phyloP scores from a whole-genome alignment of 129 eudicot genomes.

The Flaveria ramosissima region DNA sequence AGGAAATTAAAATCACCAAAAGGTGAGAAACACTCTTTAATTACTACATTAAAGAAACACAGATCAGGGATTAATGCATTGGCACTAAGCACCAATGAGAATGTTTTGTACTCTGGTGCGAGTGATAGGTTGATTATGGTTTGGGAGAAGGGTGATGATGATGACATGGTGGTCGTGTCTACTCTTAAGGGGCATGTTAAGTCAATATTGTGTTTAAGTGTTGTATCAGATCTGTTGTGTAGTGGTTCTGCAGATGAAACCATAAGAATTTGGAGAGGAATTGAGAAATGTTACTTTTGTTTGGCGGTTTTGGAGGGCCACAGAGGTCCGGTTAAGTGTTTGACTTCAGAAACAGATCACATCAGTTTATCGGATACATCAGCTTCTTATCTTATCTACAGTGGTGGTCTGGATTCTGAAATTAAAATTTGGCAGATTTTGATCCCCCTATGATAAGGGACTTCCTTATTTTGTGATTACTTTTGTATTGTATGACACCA shows the following conservation, averaged over 20 bases:
- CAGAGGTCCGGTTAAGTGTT: constrained; percentile 65
- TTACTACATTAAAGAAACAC: constrained; percentile 50
- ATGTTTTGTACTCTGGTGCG: constrained; percentile 56
- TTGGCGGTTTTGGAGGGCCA: constrained; percentile 67
- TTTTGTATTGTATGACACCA: constrained; percentile 13
- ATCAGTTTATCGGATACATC: constrained; percentile 36
- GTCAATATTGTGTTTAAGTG: constrained; percentile 59
- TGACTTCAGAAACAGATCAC: constrained; percentile 42
- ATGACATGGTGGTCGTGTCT: constrained; percentile 40
- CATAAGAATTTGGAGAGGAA: constrained; percentile 60
- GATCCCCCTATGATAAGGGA: constrained; percentile 36
- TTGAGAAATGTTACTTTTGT: constrained; percentile 45
- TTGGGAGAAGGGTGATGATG: constrained; percentile 54
- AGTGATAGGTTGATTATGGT: constrained; percentile 53
- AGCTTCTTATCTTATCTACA: constrained; percentile 53
- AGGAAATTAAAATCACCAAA: constrained; percentile 41
- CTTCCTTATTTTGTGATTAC: constrained; percentile 8
- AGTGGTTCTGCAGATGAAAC: constrained; percentile 73
- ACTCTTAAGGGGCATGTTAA: constrained; percentile 54
- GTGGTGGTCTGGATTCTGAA: constrained; percentile 61
- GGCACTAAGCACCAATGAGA: constrained; percentile 51
- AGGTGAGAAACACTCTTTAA: constrained; percentile 43
- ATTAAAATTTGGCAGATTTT: constrained; percentile 58
- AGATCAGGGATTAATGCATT: constrained; percentile 63
- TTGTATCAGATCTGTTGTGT: constrained; percentile 49